Base-by-base conservation (phyloP, 2,329 filamentous ascomycete species). In the Cryoendolithus antarcticus region DNA sequence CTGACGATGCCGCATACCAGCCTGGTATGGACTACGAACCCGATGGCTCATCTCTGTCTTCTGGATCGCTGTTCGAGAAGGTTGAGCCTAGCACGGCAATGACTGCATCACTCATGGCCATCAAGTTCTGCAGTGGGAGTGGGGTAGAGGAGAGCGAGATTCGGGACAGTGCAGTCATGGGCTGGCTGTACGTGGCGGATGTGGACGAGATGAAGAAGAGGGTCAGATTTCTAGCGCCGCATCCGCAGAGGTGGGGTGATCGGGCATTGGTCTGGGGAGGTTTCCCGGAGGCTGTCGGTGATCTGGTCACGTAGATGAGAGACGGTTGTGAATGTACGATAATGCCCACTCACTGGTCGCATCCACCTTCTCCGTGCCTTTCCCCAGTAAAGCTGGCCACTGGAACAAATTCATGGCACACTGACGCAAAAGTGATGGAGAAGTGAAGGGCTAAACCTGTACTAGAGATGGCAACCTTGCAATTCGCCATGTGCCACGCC, bases 181-280 rank as follows among this genome's bases (percentile, higher is more conserved):
- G 91, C 0, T 98, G 93, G 55, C 73, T 95, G 24, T 95, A 94
- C 54, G 82, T 96, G 10, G 81, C 85, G 1, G 85, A 94, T 45
- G 85, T 96, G 3, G 88, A 98, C 54, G 82, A 85, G 55, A 80
- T 82, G 50, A 82, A 82, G 59, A 77, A 77, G 48, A 82, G 83
- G 58, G 69, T 95, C 27, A 82, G 84, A 54, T 69, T 96, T 12
- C 65, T 98, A 42, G 80, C 84, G 11, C 91, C 91, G 1, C 77
- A 94, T 44, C 83, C 82, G 38, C 86, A 86, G 2, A 72, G 82
- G 42, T 70, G 94, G 43, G 86, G 85, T 1, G 75, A 82, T 48
- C 72, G 80, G 54, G 86, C 89, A 4, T 67, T 96, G 53, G 69
- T 96, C 11, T 82, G 83, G 77, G 86, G 85, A 6, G 76, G 68